Conservation (phyloP, 2,329 filamentous ascomycete species). For the Scolecobasidium constrictum region DNA sequence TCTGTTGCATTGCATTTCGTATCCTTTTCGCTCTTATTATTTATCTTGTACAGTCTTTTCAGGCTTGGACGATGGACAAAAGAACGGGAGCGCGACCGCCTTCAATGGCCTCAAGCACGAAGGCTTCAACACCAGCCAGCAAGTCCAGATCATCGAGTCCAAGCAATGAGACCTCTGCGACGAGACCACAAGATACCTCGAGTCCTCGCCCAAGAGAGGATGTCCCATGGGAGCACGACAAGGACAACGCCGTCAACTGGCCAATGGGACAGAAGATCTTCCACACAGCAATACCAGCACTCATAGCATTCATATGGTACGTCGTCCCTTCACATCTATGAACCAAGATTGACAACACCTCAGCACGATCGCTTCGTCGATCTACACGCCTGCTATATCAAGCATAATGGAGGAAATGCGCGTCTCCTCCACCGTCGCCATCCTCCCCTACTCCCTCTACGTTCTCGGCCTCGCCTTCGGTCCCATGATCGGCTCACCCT, state of each 20-base stretch:
- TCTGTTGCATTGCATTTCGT: too few species aligned
- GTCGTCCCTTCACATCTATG: not conserved
- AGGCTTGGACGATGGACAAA: too few species aligned
- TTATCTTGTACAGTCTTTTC: too few species aligned
- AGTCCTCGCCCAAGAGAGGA: too few species aligned
- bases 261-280: not conserved
- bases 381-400: conserved; percentile 8
- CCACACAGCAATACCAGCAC: conserved; percentile 2
- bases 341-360: not conserved
- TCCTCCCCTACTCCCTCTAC: conserved; percentile 16
- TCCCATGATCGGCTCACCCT: conserved; percentile 60
- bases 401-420: conserved; percentile 13
- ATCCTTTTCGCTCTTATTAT: too few species aligned
- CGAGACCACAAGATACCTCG: too few species aligned
- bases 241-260: conserved; percentile 11
- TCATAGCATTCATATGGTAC: conserved; percentile 9
- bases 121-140: too few species aligned
- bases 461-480: conserved; percentile 50
- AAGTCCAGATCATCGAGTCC: too few species aligned
- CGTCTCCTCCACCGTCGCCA: conserved; percentile 13
- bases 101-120: too few species aligned
- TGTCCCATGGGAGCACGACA: conserved; percentile 5
- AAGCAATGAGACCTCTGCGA: too few species aligned
- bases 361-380: conserved; percentile 10
- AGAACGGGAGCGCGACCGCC: too few species aligned